Percentiles rank a stretch among this genome's conserved stretches.
Conservation (phyloP, 768 basidiomycete genomes). For the Xerocomellus amylosporus region DNA sequence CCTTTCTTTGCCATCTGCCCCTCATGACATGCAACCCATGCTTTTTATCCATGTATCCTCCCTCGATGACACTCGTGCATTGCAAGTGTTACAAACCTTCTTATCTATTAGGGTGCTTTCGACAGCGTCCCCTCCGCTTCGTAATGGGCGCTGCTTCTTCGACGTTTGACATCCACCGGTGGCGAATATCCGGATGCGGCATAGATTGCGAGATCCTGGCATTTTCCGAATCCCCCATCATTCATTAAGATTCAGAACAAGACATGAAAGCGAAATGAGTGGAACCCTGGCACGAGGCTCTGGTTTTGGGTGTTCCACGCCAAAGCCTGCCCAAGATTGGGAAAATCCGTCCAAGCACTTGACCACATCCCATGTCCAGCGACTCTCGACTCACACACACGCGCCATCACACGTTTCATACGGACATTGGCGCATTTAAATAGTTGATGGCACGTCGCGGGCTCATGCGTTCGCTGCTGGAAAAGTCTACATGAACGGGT, state of each 20-base stretch:
- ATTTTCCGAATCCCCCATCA: slow-evolving; percentile 14
- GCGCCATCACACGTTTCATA: background rate
- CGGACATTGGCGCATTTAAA: background rate
- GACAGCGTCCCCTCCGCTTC: background rate
- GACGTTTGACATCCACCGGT: background rate
- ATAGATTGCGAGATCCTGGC: slow-evolving; percentile 7
- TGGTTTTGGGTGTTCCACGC: too few relatives aligned
- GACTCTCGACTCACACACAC: background rate
- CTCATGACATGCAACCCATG: slow-evolving; percentile 28
- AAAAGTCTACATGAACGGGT: background rate
- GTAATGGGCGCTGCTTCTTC: slow-evolving; percentile 1
- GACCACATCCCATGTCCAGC: background rate
- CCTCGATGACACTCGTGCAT: slow-evolving; percentile 8
- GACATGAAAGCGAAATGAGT: slow-evolving; percentile 3
- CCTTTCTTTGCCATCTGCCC: slow-evolving; percentile 12
- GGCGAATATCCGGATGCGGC: background rate
- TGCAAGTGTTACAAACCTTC: slow-evolving; percentile 5
- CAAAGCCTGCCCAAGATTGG: background rate
- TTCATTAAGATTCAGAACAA: background rate
- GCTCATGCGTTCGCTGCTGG: background rate
- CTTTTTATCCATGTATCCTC: slow-evolving; percentile 19
- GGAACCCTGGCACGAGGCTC: too few relatives aligned
- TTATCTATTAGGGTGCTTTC: slow-evolving; percentile 1
- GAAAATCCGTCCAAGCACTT: background rate
- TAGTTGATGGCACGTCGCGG: background rate